A percentile compares a stretch with the other conserved stretches of the same genome.
These are phyloP conservation scores for Microsporum audouinii DNA, from an alignment of 2,329 filamentous ascomycete genomes.

Conservation along the genomic window DNA sequence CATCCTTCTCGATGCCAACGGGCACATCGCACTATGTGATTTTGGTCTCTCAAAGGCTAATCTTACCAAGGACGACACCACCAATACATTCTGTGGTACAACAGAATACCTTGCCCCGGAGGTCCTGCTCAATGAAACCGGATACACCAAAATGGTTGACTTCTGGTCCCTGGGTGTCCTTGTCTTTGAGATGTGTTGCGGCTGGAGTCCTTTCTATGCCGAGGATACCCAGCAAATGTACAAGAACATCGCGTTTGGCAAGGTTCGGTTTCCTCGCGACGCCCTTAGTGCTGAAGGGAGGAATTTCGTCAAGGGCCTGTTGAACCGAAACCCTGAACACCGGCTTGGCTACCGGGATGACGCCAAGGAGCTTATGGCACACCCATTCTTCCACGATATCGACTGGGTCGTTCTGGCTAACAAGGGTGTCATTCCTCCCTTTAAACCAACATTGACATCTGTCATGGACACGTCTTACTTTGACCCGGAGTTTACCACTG, in stretches of 20 bases:
- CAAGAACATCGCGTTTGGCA: conserved; percentile 99
- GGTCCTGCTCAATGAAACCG: conserved; percentile 86
- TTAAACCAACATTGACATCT: conserved; percentile 94
- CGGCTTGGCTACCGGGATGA: conserved; percentile 82
- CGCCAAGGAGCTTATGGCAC: conserved; percentile 84
- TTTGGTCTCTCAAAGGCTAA: conserved; percentile 98
- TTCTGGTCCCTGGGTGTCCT: conserved; percentile 97
- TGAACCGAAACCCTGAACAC: conserved; percentile 95
- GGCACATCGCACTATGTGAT: conserved; percentile 93
- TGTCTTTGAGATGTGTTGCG: conserved; percentile 99
- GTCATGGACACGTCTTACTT: conserved; percentile 97
- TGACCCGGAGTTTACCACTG: conserved; percentile 95
- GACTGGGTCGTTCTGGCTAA: conserved; percentile 80
- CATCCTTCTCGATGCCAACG: conserved; percentile 90
- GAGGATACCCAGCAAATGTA: conserved; percentile 99
- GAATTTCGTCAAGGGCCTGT: conserved; percentile 93
- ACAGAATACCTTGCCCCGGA: conserved; percentile 96
- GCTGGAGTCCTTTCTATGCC: conserved; percentile 97
- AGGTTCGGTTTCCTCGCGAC: conserved; percentile 90
- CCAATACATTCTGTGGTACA: conserved; percentile 96
- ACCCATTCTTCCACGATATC: conserved; percentile 88
- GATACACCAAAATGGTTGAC: conserved; percentile 99
- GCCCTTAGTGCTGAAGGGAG: conserved; percentile 87
- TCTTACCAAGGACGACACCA: conserved; percentile 90
- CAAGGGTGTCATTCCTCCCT: conserved; percentile 89